Evolutionary conservation across 208 protist genomes (phyloP).

Genomic region (Leishmania gerbilli): DNA sequence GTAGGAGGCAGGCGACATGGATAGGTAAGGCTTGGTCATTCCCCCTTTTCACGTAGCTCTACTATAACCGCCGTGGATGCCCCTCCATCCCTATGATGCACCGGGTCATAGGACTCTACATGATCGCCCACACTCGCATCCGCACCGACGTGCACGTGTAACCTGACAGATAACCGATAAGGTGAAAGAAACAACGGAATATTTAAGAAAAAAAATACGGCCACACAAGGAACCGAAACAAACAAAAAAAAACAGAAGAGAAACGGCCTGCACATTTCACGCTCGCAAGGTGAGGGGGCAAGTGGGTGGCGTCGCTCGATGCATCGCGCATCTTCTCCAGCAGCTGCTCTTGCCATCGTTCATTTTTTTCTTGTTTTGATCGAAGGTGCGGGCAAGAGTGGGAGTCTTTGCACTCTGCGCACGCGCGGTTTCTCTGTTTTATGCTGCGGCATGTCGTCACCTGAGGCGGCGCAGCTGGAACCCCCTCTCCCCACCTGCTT

Average conservation of each 20-base stretch:
- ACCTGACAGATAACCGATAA: constrained; percentile 10
- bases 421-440: neutral
- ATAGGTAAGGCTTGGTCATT: neutral
- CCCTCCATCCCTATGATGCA: neutral
- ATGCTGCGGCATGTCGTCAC: neutral
- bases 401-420: neutral
- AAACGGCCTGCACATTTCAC: neutral
- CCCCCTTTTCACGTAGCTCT: neutral
- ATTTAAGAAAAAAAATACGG: neutral
- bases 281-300: neutral
- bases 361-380: neutral
- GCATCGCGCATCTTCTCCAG: neutral
- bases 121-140: neutral
- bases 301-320: neutral
- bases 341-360: neutral
- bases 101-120: neutral
- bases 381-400: neutral
- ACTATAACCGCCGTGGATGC: neutral
- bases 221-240: neutral
- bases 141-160: neutral
- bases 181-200: neutral
- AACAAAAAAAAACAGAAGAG: neutral
- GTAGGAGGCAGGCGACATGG: neutral
- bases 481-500: neutral
- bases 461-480: neutral